Base-by-base conservation (phyloP, 23 red algal species). In the Chondrus crispus region DNA sequence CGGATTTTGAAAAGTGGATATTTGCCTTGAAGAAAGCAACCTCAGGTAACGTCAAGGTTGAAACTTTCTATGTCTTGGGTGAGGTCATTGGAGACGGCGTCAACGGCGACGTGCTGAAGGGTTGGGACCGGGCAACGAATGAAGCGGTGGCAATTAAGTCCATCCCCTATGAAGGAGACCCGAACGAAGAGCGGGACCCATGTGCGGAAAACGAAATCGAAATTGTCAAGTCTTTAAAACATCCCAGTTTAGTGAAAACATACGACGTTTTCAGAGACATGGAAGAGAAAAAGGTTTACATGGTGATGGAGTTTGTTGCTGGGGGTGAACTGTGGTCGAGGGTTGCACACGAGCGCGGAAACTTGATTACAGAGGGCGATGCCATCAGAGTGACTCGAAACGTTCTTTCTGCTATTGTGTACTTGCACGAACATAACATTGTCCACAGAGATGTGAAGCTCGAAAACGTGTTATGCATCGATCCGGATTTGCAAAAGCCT, bases 31-130 rank as follows among this genome's bases (percentile, higher is more conserved):
- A 90, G 66, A 94, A 77, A 35, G 88, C 95, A 22, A 84, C 71
- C 14, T 74, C 85, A 8, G 53, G 85, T 7, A 50, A 84, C 50
- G 36, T 95, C 29, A 81, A 9, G 32, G 39, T 90, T 13, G 88
- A 98, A 40, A 88, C 80, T 82, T 94, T 89, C 70, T 98, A 98
- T 74, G 68, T 74, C 5, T 80, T 98, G 8, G 96, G 93, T 46
- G 88, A 93, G 43, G 88, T 95, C 46, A 82, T 98, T 43, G 96
- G 96, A 11, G 93, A 88, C 2, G 96, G 96, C 29, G 81, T 93
- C 1, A 95, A 95, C 47, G 96, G 88, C 19, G 58, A 90, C 36
- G 96, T 98, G 28, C 55, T 90, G 20, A 84, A 82, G 18, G 95
- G 87, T 3, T 86, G 72, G 54, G 89, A 96, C 54, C 74, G 74